Percentiles rank a stretch among this genome's conserved stretches.
phyloP scores from a whole-genome alignment of 257 asterid species.

The Oldenlandia corymbosa region DNA sequence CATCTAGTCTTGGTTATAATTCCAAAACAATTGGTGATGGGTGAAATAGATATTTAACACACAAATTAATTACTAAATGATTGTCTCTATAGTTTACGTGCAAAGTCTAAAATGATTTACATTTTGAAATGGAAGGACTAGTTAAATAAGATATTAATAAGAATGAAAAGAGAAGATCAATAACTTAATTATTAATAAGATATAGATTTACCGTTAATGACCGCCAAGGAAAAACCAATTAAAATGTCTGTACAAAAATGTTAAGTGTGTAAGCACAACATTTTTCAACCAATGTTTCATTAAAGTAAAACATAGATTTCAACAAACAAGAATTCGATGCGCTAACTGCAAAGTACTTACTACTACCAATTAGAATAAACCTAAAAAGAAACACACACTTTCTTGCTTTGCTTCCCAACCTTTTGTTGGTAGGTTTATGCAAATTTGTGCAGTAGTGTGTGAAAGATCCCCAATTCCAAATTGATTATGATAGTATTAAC shows the following conservation, averaged over 20 bases:
- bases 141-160: no score
- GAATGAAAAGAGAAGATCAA: no score
- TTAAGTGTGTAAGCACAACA: background rate
- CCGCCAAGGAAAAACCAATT: background rate
- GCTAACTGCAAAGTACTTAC: no score
- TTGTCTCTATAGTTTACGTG: no score
- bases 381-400: background rate
- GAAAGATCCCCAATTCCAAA: background rate
- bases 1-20: no score
- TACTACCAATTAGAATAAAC: no score
- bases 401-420: slow-evolving; percentile 6
- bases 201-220: no score
- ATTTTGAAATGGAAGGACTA: no score
- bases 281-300: slow-evolving; percentile 6
- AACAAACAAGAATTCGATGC: background rate
- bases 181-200: background rate
- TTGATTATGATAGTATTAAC: background rate
- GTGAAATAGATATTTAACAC: no score
- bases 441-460: slow-evolving; percentile 2
- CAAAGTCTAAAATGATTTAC: no score
- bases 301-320: slow-evolving; percentile 2
- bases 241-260: background rate
- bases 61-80: no score
- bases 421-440: slow-evolving; percentile 14
- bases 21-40: no score